These are phyloP conservation scores for Ophiostoma populinum DNA, from an alignment of 2,329 filamentous ascomycete species.

Conservation along the genomic window DNA sequence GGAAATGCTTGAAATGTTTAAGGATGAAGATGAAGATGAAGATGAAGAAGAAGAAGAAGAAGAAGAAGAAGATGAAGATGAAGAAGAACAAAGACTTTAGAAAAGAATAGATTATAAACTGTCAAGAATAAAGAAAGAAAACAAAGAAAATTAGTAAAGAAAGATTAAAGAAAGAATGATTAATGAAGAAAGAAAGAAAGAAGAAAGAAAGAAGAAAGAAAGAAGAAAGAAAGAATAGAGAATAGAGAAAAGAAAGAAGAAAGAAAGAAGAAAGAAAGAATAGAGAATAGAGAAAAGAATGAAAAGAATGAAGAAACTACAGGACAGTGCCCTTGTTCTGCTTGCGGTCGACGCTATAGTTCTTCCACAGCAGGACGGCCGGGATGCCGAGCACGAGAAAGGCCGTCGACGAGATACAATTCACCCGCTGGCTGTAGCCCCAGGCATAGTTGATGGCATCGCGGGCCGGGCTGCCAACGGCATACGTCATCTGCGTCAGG, in stretches of 20 bases:
- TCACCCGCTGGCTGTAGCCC: constrained; percentile 28
- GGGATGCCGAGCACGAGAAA: constrained; percentile 14
- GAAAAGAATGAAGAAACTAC: background rate
- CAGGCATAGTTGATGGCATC: constrained; percentile 41
- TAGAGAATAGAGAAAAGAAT: background rate
- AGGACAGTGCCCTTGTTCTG: constrained; percentile 13
- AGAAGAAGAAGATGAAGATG: too few species aligned
- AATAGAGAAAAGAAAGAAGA: background rate
- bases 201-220: background rate
- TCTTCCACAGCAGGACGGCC: constrained; percentile 11
- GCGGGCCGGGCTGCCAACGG: constrained; percentile 29
- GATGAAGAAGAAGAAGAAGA: too few species aligned
- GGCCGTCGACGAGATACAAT: constrained; percentile 28
- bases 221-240: too few species aligned
- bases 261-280: background rate
- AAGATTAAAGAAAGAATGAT: too few species aligned
- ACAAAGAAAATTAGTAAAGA: too few species aligned
- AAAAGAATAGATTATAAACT: too few species aligned
- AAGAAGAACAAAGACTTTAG: too few species aligned
- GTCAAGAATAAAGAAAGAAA: too few species aligned
- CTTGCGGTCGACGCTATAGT: constrained; percentile 11
- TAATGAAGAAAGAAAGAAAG: too few species aligned
- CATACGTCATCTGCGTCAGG: constrained; percentile 31
- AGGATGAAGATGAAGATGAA: too few species aligned
- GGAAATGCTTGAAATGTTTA: too few species aligned